phyloP scores from a whole-genome alignment of 2,329 filamentous ascomycete species.

The Xylariomycetidae sp. region DNA sequence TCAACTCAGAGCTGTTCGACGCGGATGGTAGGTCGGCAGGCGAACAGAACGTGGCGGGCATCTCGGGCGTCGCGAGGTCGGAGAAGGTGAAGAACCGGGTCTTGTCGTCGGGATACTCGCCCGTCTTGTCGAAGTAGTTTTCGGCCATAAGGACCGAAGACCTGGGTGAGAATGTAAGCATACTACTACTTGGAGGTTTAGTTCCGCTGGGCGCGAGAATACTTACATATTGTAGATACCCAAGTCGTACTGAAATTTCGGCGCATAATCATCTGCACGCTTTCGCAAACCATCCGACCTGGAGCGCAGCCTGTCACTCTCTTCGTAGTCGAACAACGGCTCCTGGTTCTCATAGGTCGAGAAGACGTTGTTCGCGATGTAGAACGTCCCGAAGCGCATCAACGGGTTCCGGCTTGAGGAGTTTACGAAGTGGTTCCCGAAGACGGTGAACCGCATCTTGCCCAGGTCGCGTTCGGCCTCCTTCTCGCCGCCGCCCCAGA shows the following conservation, averaged over 20 bases:
- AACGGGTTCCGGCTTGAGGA: constrained; percentile 14
- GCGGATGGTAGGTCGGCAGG: constrained; percentile 9
- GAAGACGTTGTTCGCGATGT: constrained; percentile 15
- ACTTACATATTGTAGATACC: constrained; percentile 16
- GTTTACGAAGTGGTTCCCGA: constrained; percentile 13
- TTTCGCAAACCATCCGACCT: neutral
- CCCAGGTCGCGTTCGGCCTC: constrained; percentile 12
- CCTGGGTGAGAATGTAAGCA: no score
- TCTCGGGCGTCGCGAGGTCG: constrained; percentile 11
- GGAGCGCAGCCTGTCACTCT: no score
- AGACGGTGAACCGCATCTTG: constrained; percentile 16
- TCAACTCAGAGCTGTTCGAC: constrained; percentile 1
- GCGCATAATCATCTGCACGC: constrained; percentile 5
- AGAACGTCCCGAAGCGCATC: constrained; percentile 17
- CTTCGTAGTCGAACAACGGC: constrained; percentile 6
- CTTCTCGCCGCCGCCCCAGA: constrained; percentile 18
- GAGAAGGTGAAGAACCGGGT: constrained; percentile 13
- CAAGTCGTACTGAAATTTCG: constrained; percentile 14
- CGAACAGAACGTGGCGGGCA: constrained; percentile 12
- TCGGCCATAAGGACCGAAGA: constrained; percentile 15
- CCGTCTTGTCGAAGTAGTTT: constrained; percentile 14
- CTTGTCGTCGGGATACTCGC: constrained; percentile 7
- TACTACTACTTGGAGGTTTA: neutral
- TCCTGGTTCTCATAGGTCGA: constrained; percentile 9
- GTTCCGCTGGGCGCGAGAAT: no score